A percentile compares a stretch with the other conserved stretches of the same genome.
These are phyloP conservation scores for Claviceps pazoutovae DNA, from an alignment of 2,329 filamentous ascomycete species.

Conservation along the genomic window DNA sequence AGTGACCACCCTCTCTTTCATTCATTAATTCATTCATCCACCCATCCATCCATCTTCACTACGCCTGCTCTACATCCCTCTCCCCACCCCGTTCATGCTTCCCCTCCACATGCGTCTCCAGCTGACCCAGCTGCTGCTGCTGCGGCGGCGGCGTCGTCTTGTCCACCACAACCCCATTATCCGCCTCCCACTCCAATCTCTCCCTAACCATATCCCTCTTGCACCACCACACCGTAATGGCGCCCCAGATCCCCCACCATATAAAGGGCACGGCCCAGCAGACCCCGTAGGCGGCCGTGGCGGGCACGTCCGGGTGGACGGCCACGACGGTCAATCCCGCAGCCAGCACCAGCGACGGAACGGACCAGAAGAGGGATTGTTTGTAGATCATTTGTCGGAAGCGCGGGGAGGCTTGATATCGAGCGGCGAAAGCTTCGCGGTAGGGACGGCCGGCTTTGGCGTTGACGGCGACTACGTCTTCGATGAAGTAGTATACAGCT, in stretches of 20 bases:
- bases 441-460: conserved; percentile 38
- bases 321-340: conserved; percentile 22
- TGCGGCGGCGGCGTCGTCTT: background rate
- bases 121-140: background rate
- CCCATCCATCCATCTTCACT: background rate
- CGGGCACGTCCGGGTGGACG: conserved; percentile 20
- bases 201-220: conserved; percentile 24
- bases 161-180: background rate
- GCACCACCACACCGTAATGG: conserved; percentile 22
- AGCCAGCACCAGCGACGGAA: conserved; percentile 24
- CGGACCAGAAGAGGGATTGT: conserved; percentile 27
- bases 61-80: background rate
- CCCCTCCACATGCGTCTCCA: background rate
- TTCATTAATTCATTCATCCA: background rate
- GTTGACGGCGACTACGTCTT: conserved; percentile 55
- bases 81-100: background rate
- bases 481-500: conserved; percentile 49
- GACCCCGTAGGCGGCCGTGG: conserved; percentile 22
- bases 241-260: conserved; percentile 21
- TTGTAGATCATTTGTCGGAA: conserved; percentile 27
- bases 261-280: conserved; percentile 27
- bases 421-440: conserved; percentile 26
- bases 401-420: conserved; percentile 26
- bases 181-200: conserved; percentile 22
- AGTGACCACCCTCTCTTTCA: no score